Evolutionary conservation across 2,329 filamentous ascomycete genomes (phyloP).

Genomic region (Fusarium sp.): DNA sequence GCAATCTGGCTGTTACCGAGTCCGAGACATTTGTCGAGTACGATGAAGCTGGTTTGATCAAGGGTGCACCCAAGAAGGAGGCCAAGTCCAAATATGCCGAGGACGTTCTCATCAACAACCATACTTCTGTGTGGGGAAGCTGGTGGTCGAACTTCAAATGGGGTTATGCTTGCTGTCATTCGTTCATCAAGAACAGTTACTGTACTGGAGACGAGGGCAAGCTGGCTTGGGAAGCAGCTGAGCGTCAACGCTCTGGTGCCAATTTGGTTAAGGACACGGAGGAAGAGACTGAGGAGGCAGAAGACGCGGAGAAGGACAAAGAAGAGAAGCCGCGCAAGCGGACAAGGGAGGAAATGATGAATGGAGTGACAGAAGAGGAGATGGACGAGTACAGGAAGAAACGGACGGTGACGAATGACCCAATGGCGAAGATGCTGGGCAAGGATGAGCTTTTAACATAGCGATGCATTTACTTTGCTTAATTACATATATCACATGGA

Average conservation of each 20-base stretch:
- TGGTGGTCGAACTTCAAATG: slow-evolving; percentile 98
- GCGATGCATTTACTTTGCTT: slow-evolving; percentile 1
- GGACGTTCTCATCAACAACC: slow-evolving; percentile 89
- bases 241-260: slow-evolving; percentile 67
- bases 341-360: slow-evolving; percentile 81
- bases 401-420: slow-evolving; percentile 79
- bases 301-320: slow-evolving; percentile 49
- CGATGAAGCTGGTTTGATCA: slow-evolving; percentile 88
- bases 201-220: slow-evolving; percentile 94
- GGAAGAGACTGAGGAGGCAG: slow-evolving; percentile 48
- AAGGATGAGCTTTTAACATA: slow-evolving; percentile 69
- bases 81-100: slow-evolving; percentile 93
- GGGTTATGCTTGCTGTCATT: slow-evolving; percentile 97
- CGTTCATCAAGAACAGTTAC: slow-evolving; percentile 94
- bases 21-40: slow-evolving; percentile 94
- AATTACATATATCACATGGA: background rate
- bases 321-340: slow-evolving; percentile 71
- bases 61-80: slow-evolving; percentile 81
- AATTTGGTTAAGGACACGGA: slow-evolving; percentile 54
- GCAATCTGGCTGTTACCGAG: slow-evolving; percentile 77
- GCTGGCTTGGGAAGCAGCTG: slow-evolving; percentile 81
- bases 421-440: slow-evolving; percentile 85
- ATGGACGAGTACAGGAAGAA: slow-evolving; percentile 88
- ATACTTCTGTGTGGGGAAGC: slow-evolving; percentile 92
- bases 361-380: slow-evolving; percentile 83